Percentiles rank a stretch among this genome's conserved stretches.
phyloP scores from a whole-genome alignment of 805 yeast species.

The Candida patagonica region DNA sequence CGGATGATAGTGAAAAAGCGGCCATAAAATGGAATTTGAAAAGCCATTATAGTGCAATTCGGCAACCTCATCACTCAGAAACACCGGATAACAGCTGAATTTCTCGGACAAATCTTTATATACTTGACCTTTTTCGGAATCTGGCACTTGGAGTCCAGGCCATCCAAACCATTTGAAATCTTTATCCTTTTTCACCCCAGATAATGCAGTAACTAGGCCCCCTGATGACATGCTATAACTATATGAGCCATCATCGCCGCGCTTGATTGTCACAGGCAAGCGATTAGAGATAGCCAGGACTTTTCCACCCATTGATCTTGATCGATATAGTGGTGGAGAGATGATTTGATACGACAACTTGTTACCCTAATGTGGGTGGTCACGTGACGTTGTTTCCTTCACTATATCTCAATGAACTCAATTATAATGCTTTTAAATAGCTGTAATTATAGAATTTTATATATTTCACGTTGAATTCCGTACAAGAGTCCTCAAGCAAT shows the following conservation, averaged over 20 bases:
- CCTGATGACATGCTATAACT: conserved; percentile 92
- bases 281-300: conserved; percentile 91
- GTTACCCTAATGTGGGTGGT: too few relatives aligned
- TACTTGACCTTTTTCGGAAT: conserved; percentile 58
- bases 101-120: conserved; percentile 59
- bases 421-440: too few relatives aligned
- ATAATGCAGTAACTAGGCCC: conserved; percentile 91
- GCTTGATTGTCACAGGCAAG: conserved; percentile 84
- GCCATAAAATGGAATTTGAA: conserved; percentile 93
- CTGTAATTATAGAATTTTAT: too few relatives aligned
- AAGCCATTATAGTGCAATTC: conserved; percentile 96
- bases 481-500: too few relatives aligned
- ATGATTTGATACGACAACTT: too few relatives aligned
- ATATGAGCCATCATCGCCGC: conserved; percentile 53
- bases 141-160: conserved; percentile 86
- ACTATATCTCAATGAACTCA: too few relatives aligned
- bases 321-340: too few relatives aligned
- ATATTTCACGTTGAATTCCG: too few relatives aligned
- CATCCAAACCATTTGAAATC: conserved; percentile 97
- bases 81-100: conserved; percentile 87
- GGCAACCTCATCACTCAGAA: conserved; percentile 78
- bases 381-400: too few relatives aligned
- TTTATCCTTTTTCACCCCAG: conserved; percentile 75
- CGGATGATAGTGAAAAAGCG: conserved; percentile 95
- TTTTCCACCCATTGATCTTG: conserved; percentile 40